A percentile compares a stretch with the other conserved stretches of the same genome.
phyloP scores from a whole-genome alignment of 177 flowering plant genomes.

The Vitis hybrid region DNA sequence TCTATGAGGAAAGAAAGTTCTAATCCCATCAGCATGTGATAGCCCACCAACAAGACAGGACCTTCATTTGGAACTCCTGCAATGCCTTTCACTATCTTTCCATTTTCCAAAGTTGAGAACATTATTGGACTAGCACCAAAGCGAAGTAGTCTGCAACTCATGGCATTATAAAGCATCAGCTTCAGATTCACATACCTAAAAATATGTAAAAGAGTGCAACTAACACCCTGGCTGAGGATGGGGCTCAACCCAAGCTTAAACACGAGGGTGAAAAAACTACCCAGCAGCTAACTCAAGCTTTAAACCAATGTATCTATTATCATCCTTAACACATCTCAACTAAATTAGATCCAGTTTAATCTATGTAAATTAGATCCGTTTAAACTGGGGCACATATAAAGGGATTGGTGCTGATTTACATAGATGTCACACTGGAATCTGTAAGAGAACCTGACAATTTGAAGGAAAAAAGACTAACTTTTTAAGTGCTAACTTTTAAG shows the following conservation, averaged over 20 bases:
- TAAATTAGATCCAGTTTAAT: too few relatives aligned
- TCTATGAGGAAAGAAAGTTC: slow-evolving; percentile 57
- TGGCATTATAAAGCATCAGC: slow-evolving; percentile 1
- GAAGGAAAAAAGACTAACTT: background rate
- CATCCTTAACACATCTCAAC: too few relatives aligned
- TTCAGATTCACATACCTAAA: slow-evolving; percentile 2
- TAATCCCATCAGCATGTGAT: slow-evolving; percentile 85
- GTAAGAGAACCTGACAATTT: background rate
- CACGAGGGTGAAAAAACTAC: background rate
- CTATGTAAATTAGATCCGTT: too few relatives aligned
- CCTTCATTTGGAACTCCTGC: slow-evolving; percentile 86
- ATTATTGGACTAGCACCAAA: slow-evolving; percentile 52
- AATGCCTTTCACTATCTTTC: slow-evolving; percentile 78
- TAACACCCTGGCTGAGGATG: background rate
- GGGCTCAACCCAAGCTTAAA: background rate
- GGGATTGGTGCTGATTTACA: too few relatives aligned
- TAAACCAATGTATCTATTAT: too few relatives aligned
- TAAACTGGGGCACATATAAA: too few relatives aligned
- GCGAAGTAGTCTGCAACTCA: slow-evolving; percentile 42
- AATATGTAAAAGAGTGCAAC: background rate
- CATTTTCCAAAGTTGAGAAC: slow-evolving; percentile 82
- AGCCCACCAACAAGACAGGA: slow-evolving; percentile 83
- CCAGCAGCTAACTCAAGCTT: too few relatives aligned
- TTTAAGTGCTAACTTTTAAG: too few relatives aligned
- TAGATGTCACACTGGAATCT: too few relatives aligned